Conservation (phyloP, 2,329 filamentous ascomycete genomes). For the Cryphonectria parasitica region DNA sequence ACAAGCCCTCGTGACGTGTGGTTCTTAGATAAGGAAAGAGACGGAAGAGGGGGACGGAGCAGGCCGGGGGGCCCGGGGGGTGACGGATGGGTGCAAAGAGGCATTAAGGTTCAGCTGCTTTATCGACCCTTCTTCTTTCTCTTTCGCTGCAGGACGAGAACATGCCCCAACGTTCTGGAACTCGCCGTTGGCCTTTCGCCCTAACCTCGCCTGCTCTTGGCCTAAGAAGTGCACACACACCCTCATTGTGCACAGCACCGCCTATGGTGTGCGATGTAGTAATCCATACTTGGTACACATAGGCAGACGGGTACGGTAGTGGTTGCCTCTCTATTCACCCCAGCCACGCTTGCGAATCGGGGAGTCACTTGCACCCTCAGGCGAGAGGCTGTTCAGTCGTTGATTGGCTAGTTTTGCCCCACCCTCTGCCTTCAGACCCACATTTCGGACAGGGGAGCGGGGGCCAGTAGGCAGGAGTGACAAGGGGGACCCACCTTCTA, state of each 20-base stretch:
- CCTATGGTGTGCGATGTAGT: background rate
- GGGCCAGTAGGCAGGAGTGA: slow-evolving; percentile 13
- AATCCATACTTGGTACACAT: background rate
- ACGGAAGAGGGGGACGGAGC: background rate
- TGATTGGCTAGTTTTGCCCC: background rate
- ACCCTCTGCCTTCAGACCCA: background rate
- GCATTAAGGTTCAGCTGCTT: background rate
- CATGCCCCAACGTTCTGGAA: background rate
- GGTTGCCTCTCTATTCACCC: background rate
- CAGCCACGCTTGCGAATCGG: slow-evolving; percentile 8
- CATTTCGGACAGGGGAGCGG: slow-evolving; percentile 16
- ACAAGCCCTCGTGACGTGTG: slow-evolving; percentile 5
- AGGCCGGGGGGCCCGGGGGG: background rate
- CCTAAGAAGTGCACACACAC: background rate
- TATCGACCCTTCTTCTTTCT: background rate
- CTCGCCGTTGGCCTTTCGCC: background rate
- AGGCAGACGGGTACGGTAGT: background rate
- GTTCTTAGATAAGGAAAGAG: background rate
- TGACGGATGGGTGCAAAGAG: background rate
- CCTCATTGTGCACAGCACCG: background rate
- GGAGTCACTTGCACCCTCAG: background rate
- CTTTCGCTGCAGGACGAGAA: background rate
- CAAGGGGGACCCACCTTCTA: slow-evolving; percentile 13
- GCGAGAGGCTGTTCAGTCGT: background rate
- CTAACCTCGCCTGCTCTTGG: background rate